These are phyloP conservation scores for Vigna trinervia DNA, from an alignment of 306 rosid genomes.

Conservation along the genomic window DNA sequence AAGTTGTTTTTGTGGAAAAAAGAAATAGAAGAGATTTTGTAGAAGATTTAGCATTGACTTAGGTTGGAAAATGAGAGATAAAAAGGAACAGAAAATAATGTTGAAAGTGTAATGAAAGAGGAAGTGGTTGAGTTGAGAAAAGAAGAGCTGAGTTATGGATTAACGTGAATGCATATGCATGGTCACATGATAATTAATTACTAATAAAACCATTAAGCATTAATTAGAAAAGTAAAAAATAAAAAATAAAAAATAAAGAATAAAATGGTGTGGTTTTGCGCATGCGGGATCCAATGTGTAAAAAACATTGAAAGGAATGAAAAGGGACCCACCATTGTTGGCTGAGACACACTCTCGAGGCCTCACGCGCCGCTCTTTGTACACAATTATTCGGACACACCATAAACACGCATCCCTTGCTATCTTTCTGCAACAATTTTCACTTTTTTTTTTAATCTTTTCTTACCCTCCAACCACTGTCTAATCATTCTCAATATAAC, in stretches of 20 bases:
- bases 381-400: conserved; percentile 48
- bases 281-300: conserved; percentile 51
- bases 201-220: not conserved
- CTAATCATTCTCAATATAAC: no score
- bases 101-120: no score
- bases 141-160: not conserved
- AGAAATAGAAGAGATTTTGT: no score
- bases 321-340: conserved; percentile 39
- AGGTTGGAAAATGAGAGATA: no score
- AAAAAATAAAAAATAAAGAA: not conserved
- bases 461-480: not conserved
- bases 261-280: not conserved
- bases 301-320: conserved; percentile 36
- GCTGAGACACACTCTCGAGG: conserved; percentile 55
- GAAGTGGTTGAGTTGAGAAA: not conserved
- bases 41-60: no score
- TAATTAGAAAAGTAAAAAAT: conserved; percentile 18
- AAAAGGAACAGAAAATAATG: no score
- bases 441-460: not conserved
- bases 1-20: no score
- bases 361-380: conserved; percentile 81
- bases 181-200: no score
- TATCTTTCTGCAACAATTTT: not conserved
- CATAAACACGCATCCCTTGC: not conserved
- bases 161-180: conserved; percentile 21